Evolutionary conservation across 1,284 basidiomycete species (phyloP).

Genomic region (Peniophora sp.): DNA sequence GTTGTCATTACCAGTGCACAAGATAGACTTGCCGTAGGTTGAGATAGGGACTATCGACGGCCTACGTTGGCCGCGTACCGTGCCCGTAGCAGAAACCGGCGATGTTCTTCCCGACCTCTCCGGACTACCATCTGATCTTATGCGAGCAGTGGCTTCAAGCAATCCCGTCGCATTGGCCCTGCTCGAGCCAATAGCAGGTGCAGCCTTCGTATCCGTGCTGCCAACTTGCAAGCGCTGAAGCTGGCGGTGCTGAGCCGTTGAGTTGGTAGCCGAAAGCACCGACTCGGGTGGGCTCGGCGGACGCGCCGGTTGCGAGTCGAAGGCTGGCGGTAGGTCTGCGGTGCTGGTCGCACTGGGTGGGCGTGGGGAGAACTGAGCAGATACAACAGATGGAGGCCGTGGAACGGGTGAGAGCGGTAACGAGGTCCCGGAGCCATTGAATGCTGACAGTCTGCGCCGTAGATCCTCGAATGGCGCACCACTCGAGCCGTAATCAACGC

Average conservation of each 20-base stretch:
- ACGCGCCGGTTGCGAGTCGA: slow-evolving; percentile 32
- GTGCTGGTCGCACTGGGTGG: slow-evolving; percentile 25
- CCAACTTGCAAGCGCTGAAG: slow-evolving; percentile 58
- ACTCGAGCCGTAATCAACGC: slow-evolving; percentile 30
- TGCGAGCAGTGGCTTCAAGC: slow-evolving; percentile 59
- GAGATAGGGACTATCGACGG: slow-evolving; percentile 52
- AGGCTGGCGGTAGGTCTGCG: slow-evolving; percentile 25
- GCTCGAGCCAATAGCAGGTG: slow-evolving; percentile 77
- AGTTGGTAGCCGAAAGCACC: slow-evolving; percentile 59
- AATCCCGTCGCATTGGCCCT: slow-evolving; percentile 70
- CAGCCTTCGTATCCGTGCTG: slow-evolving; percentile 68
- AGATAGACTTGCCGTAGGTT: slow-evolving; percentile 54
- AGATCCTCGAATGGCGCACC: slow-evolving; percentile 67
- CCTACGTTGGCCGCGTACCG: slow-evolving; percentile 37
- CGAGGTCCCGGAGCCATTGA: slow-evolving; percentile 63
- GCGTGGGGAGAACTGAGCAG: slow-evolving; percentile 13
- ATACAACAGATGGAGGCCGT: slow-evolving; percentile 26
- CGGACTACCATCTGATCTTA: slow-evolving; percentile 54
- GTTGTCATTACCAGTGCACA: not conserved
- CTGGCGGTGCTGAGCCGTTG: slow-evolving; percentile 43
- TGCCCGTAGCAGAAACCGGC: slow-evolving; percentile 52
- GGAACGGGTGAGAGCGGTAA: slow-evolving; percentile 33
- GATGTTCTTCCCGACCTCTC: slow-evolving; percentile 66
- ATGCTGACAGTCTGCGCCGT: slow-evolving; percentile 57
- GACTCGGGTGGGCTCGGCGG: slow-evolving; percentile 70